Conservation (phyloP, 176 grass and related monocot species). For the Cenchrus americanus region DNA sequence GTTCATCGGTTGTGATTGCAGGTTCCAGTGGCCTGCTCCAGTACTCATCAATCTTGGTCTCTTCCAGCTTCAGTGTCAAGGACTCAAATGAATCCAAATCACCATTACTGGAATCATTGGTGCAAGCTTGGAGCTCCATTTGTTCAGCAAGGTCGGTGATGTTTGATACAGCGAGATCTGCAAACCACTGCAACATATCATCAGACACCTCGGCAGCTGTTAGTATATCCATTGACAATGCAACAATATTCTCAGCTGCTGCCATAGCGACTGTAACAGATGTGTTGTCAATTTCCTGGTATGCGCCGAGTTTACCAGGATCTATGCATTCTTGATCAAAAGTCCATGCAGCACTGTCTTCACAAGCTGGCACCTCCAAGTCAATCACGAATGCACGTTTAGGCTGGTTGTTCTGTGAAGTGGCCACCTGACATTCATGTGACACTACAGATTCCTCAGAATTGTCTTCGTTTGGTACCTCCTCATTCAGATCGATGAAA, state of each 20-base stretch:
- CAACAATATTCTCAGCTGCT: conserved; percentile 77
- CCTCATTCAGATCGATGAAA: conserved; percentile 76
- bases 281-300: conserved; percentile 25
- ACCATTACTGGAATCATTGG: conserved; percentile 45
- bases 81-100: conserved; percentile 77
- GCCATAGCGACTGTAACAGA: conserved; percentile 33
- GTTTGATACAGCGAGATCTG: conserved; percentile 51
- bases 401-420: conserved; percentile 40
- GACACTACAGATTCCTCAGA: conserved; percentile 46
- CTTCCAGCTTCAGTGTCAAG: conserved; percentile 83
- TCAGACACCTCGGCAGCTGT: conserved; percentile 34
- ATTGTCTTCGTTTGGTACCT: conserved; percentile 47
- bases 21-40: conserved; percentile 51
- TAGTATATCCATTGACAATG: conserved; percentile 54
- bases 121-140: not conserved
- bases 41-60: conserved; percentile 66
- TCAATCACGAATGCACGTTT: conserved; percentile 55
- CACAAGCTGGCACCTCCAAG: conserved; percentile 54
- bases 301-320: not conserved
- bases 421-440: conserved; percentile 39
- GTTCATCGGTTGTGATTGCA: conserved; percentile 47
- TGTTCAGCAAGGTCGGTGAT: conserved; percentile 27
- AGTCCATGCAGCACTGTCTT: conserved; percentile 38
- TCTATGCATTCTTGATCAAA: conserved; percentile 8
- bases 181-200: conserved; percentile 69